Percentiles rank a stretch among this genome's conserved stretches.
Evolutionary conservation across 1,284 basidiomycete genomes (phyloP).

Genomic region (Malassezia pachydermatis): DNA sequence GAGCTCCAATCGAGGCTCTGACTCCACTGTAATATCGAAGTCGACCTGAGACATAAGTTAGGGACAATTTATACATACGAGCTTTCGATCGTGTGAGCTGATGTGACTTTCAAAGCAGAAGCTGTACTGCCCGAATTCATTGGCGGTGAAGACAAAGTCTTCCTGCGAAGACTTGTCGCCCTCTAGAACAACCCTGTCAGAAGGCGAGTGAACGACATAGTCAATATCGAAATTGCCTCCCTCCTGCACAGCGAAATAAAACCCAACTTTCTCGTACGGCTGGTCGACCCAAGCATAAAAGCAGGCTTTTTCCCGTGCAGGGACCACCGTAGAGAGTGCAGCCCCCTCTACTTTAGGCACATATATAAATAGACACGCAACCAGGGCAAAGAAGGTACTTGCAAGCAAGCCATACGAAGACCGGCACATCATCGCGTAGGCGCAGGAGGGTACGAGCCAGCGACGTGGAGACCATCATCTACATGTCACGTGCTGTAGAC

Average conservation of each 20-base stretch:
- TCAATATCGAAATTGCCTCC: constrained; percentile 95
- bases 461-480: too few species aligned
- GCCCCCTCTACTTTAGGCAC: constrained; percentile 49
- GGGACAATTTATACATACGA: constrained; percentile 19
- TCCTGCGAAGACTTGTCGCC: constrained; percentile 82
- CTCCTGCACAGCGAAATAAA: constrained; percentile 70
- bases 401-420: constrained; percentile 1
- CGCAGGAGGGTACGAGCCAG: too few species aligned
- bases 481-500: too few species aligned
- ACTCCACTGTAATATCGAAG: constrained; percentile 48
- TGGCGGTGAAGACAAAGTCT: constrained; percentile 92
- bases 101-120: constrained; percentile 94
- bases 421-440: neutral
- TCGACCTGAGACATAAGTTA: constrained; percentile 23
- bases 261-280: constrained; percentile 75
- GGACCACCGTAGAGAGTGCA: constrained; percentile 76
- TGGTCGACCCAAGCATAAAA: constrained; percentile 97
- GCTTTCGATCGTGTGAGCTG: constrained; percentile 34
- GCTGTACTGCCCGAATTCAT: constrained; percentile 83
- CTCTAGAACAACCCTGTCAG: constrained; percentile 71
- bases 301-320: constrained; percentile 76
- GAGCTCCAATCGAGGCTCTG: constrained; percentile 39
- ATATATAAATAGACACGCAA: too few species aligned
- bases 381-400: neutral
- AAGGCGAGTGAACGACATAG: constrained; percentile 82